Conservation (phyloP, 495 filamentous ascomycete genomes). For the Penicillium pancosmium region DNA sequence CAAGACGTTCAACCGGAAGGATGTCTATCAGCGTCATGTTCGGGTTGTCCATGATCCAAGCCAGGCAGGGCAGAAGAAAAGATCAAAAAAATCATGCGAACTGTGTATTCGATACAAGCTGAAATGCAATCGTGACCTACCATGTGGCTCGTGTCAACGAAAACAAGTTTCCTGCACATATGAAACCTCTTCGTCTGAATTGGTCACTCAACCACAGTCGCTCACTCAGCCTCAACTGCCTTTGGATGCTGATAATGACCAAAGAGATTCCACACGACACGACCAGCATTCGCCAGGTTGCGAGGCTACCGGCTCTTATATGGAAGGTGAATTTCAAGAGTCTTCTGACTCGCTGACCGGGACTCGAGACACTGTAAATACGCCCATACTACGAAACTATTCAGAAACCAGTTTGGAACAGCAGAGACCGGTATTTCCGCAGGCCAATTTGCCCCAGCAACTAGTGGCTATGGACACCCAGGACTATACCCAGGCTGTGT, state of each 20-base stretch:
- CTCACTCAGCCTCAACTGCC: neutral
- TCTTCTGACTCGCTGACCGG: too few species aligned
- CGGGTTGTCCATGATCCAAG: neutral
- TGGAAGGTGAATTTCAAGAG: too few species aligned
- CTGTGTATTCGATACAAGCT: constrained; percentile 2
- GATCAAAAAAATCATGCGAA: neutral
- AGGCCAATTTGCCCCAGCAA: neutral
- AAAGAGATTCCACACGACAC: neutral
- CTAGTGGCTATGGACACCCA: neutral
- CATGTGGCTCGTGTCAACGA: neutral
- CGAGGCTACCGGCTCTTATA: neutral
- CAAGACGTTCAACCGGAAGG: neutral
- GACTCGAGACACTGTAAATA: too few species aligned
- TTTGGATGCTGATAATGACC: neutral
- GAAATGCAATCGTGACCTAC: neutral
- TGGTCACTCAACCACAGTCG: neutral
- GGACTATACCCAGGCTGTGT: neutral
- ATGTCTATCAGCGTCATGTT: constrained; percentile 2
- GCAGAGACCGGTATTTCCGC: neutral
- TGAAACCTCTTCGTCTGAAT: neutral
- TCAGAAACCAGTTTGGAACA: neutral
- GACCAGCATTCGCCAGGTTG: neutral
- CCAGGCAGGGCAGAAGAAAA: neutral
- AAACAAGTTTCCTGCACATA: neutral
- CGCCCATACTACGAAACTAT: too few species aligned